Conservation (phyloP, 2,329 filamentous ascomycete genomes). For the Pseudocercospora musae region DNA sequence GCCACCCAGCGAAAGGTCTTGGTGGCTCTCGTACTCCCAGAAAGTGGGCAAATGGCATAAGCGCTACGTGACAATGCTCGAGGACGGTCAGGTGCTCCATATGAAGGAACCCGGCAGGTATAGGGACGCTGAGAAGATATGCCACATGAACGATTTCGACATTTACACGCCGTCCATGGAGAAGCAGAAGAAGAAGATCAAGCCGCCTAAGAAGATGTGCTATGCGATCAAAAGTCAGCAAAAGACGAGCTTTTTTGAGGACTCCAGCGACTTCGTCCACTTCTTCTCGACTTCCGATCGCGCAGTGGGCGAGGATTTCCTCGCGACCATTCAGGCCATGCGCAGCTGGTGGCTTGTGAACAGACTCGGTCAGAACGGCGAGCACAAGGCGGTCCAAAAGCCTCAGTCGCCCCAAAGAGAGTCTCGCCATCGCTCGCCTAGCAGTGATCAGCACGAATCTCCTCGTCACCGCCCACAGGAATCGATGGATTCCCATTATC, state of each 20-base stretch:
- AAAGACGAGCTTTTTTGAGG: slow-evolving; percentile 77
- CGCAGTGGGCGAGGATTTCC: slow-evolving; percentile 64
- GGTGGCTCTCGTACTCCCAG: slow-evolving; percentile 77
- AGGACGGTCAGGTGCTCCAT: slow-evolving; percentile 67
- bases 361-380: slow-evolving; percentile 48
- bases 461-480: slow-evolving; percentile 19
- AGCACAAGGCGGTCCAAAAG: slow-evolving; percentile 47
- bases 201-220: slow-evolving; percentile 79
- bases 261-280: slow-evolving; percentile 82
- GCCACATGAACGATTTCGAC: slow-evolving; percentile 88
- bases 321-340: slow-evolving; percentile 72
- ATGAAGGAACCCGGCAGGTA: slow-evolving; percentile 67
- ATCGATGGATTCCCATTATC: slow-evolving; percentile 53
- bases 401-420: slow-evolving; percentile 29
- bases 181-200: slow-evolving; percentile 67
- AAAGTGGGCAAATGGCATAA: slow-evolving; percentile 86
- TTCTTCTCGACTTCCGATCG: slow-evolving; percentile 82
- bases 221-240: slow-evolving; percentile 91
- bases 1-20: slow-evolving; percentile 63
- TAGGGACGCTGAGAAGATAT: slow-evolving; percentile 68
- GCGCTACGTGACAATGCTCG: slow-evolving; percentile 69
- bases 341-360: slow-evolving; percentile 88
- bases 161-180: slow-evolving; percentile 74
- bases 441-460: slow-evolving; percentile 23
- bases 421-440: slow-evolving; percentile 25